Conservation (phyloP, 371 early-diverging fungal genomes). For the Mortierella sp. region DNA sequence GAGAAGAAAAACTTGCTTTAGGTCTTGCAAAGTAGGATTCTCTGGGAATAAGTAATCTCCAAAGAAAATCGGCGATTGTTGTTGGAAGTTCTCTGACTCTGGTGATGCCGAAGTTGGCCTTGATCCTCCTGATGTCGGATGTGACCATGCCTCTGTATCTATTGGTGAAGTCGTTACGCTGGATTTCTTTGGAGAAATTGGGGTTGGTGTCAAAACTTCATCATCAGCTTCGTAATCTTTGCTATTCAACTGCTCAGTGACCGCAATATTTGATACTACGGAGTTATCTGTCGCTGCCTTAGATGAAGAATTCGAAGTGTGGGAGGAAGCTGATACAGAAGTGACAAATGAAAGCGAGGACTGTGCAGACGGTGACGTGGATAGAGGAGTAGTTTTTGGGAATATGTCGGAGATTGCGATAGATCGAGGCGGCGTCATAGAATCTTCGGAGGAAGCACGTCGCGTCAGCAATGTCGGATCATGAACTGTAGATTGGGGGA, state of each 20-base stretch:
- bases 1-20: slow-evolving; percentile 36
- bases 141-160: slow-evolving; percentile 2
- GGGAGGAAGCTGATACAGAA: slow-evolving; percentile 18
- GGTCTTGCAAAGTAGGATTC: slow-evolving; percentile 39
- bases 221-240: neutral
- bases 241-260: neutral
- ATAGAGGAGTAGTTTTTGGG: slow-evolving; percentile 14
- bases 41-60: slow-evolving; percentile 53
- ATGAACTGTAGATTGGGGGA: neutral
- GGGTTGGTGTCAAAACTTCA: neutral
- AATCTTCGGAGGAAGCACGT: slow-evolving; percentile 38
- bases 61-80: slow-evolving; percentile 33
- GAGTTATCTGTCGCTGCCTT: neutral
- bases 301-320: slow-evolving; percentile 11
- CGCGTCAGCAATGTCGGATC: slow-evolving; percentile 22
- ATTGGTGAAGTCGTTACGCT: neutral
- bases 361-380: slow-evolving; percentile 31
- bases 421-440: slow-evolving; percentile 8
- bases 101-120: neutral
- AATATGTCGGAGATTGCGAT: neutral
- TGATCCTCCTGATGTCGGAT: slow-evolving; percentile 3
- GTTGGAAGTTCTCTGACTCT: neutral
- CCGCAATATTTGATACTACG: neutral
- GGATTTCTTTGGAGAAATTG: neutral
- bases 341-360: slow-evolving; percentile 29